Evolutionary conservation across 1,284 basidiomycete genomes (phyloP).

Genomic region (Coniophora puteana): DNA sequence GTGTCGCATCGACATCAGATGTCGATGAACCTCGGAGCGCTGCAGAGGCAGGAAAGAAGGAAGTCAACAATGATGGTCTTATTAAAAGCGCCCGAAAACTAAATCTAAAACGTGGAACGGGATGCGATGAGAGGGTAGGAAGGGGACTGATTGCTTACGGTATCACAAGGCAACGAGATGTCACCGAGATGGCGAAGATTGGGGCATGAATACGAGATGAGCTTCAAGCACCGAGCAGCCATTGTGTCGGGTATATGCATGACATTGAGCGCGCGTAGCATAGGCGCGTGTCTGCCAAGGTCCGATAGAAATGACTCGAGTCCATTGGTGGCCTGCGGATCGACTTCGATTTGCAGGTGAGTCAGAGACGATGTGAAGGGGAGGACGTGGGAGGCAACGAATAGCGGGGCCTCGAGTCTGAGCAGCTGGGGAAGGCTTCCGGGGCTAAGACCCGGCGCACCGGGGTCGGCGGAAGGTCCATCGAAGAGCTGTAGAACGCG

Average conservation of each 20-base stretch:
- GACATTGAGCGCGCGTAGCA: slow-evolving; percentile 27
- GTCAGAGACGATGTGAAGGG: slow-evolving; percentile 22
- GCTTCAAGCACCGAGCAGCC: slow-evolving; percentile 22
- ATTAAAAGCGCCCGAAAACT: too few species aligned
- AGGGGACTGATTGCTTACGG: slow-evolving; percentile 23
- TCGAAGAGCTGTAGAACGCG: slow-evolving; percentile 22
- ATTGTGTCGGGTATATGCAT: slow-evolving; percentile 28
- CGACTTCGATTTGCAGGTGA: slow-evolving; percentile 23
- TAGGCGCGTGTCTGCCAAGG: slow-evolving; percentile 19
- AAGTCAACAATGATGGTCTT: too few species aligned
- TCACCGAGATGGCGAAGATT: slow-evolving; percentile 29
- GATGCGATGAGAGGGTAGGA: slow-evolving; percentile 6
- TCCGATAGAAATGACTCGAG: slow-evolving; percentile 24
- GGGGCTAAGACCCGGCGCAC: slow-evolving; percentile 20
- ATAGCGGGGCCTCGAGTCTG: slow-evolving; percentile 24
- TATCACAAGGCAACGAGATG: slow-evolving; percentile 24
- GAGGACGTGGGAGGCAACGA: slow-evolving; percentile 24
- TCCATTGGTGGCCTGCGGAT: slow-evolving; percentile 19
- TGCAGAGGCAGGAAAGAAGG: too few species aligned
- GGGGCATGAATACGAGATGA: slow-evolving; percentile 27
- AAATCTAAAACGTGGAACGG: too few species aligned
- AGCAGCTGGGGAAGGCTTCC: slow-evolving; percentile 27
- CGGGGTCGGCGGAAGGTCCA: slow-evolving; percentile 19
- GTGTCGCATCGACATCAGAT: slow-evolving; percentile 24
- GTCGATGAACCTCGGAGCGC: slow-evolving; percentile 19